phyloP scores from a whole-genome alignment of 805 yeast genomes.

The Saccharomyces cerevisiae region DNA sequence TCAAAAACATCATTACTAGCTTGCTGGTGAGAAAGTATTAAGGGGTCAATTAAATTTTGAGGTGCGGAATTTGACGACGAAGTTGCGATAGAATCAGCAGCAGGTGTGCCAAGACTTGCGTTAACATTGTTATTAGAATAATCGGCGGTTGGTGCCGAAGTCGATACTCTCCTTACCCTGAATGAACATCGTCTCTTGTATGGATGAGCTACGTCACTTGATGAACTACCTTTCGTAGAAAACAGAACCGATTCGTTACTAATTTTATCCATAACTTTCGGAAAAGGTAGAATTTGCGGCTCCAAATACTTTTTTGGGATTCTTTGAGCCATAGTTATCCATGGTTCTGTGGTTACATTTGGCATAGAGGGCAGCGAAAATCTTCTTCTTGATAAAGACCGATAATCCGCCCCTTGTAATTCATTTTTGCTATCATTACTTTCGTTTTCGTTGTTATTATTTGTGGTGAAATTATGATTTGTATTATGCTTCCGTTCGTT shows the following conservation, averaged over 20 bases:
- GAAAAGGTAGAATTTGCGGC: conserved; percentile 27
- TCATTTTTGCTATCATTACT: background rate
- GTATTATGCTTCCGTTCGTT: background rate
- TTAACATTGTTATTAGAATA: conserved; percentile 9
- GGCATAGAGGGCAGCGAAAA: conserved; percentile 14
- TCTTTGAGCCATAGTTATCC: conserved; percentile 23
- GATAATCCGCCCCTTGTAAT: background rate
- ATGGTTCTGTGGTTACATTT: conserved; percentile 15
- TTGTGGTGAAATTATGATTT: background rate
- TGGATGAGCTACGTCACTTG: background rate
- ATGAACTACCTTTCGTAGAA: conserved; percentile 1
- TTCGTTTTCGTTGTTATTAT: background rate
- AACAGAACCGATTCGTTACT: conserved; percentile 9
- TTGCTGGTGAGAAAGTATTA: background rate
- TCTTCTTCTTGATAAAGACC: conserved; percentile 10
- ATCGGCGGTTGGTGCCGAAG: conserved; percentile 1
- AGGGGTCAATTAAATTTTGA: background rate
- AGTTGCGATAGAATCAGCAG: background rate
- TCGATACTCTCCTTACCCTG: conserved; percentile 25
- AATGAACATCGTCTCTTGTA: conserved; percentile 11
- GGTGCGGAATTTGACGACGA: background rate
- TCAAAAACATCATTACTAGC: conserved; percentile 4
- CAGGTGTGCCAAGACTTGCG: background rate
- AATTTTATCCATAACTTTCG: conserved; percentile 17
- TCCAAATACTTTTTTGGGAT: conserved; percentile 23